Evolutionary conservation across 495 filamentous ascomycete genomes (phyloP), one percentile per base, ranked within the genome.

Genomic region (Penicillium egyptiacum): DNA sequence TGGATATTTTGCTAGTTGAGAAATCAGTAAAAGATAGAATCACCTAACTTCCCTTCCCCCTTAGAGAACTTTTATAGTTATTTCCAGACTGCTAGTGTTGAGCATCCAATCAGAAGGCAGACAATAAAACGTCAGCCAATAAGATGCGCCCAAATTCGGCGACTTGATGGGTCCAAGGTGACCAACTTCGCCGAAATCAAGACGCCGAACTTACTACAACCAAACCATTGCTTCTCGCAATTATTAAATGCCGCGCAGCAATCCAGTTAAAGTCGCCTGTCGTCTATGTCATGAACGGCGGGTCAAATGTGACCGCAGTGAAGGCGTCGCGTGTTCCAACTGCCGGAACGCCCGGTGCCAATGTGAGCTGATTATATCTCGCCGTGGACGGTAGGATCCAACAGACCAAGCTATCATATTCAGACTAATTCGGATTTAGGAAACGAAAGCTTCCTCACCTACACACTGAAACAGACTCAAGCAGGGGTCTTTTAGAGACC

Each of bases 251-350:
- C 56, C 50, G 50, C 53, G 47, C 11, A 20, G 28, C 19, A 51
- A 9, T 33, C 23, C 55, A 35, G 30, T 30, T 1, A 63, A 56
- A 50, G 47, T 63, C 17, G 60, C 57, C 14, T 60, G 57, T 40
- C 30, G 6, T 22, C 10, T 41, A 2, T 60, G 60, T 45, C 60
- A 63, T 47, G 52, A 59, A 11, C 56, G 56, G 19, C 56, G 57
- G 7, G 60, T 63, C 19, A 63, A 50, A 50, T 63, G 57, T 47
- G 57, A 63, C 20, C 56, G 60, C 17, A 47, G 52, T 37, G 52
- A 63, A 41, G 49, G 54, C 14, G 40, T 47, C 12, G 28, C 58
- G 9, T 64, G 61, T 39, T 55, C 58, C 14, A 53, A 61, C 3
- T 64, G 61, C 43, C 61, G 58, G 22, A 55, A 45, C 41, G 53